Percentiles rank a stretch among this genome's conserved stretches.
Conservation (phyloP, 345 rosid species). For the Eucalyptus curtisii region DNA sequence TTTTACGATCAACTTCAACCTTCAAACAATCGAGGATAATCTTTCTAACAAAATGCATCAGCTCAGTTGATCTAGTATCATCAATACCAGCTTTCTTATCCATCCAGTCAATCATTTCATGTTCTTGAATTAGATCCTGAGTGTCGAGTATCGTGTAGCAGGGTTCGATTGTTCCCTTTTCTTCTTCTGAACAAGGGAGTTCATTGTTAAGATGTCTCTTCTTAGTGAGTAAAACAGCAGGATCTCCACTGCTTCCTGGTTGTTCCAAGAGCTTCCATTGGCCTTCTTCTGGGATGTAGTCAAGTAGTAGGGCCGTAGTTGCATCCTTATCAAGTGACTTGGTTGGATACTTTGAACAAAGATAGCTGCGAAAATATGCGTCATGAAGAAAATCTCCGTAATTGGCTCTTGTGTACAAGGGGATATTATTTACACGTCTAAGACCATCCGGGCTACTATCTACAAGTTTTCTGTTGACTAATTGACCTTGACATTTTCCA, state of each 20-base stretch:
- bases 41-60: conserved; percentile 40
- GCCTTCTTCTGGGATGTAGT: conserved; percentile 89
- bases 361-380: conserved; percentile 19
- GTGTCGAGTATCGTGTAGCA: conserved; percentile 52
- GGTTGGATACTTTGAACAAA: conserved; percentile 29
- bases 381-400: conserved; percentile 15
- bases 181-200: conserved; percentile 9
- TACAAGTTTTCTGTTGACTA: conserved; percentile 15
- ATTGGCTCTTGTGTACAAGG: conserved; percentile 16
- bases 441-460: conserved; percentile 8
- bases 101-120: conserved; percentile 6
- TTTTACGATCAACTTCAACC: conserved; percentile 64
- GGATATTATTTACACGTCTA: conserved; percentile 16
- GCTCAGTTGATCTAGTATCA: conserved; percentile 23
- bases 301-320: conserved; percentile 65
- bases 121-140: conserved; percentile 20
- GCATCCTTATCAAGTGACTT: conserved; percentile 58
- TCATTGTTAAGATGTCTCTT: conserved; percentile 9
- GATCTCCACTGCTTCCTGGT: conserved; percentile 24
- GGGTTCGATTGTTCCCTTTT: conserved; percentile 47
- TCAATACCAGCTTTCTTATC: conserved; percentile 9
- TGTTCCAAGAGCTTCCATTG: conserved; percentile 82
- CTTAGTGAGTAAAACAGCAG: conserved; percentile 11
- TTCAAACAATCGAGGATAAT: conserved; percentile 53
- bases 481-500: conserved; percentile 4